Evolutionary conservation across 768 basidiomycete genomes (phyloP).

Genomic region (Mycena maculata): DNA sequence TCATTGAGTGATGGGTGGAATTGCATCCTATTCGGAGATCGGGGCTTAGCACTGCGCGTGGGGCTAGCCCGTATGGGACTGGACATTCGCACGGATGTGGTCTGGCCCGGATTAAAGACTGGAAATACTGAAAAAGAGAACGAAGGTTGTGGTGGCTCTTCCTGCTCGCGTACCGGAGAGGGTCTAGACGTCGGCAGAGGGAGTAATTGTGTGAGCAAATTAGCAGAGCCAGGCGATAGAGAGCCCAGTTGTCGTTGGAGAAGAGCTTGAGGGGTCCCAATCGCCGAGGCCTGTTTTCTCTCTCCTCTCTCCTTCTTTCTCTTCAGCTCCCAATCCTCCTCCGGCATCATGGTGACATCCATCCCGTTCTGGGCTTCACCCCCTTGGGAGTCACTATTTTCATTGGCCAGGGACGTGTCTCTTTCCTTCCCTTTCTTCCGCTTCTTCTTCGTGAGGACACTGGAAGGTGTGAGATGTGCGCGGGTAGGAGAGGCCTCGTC

Average conservation of each 20-base stretch:
- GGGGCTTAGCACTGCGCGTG: slow-evolving; percentile 34
- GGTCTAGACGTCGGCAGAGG: slow-evolving; percentile 39
- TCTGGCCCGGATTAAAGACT: slow-evolving; percentile 9
- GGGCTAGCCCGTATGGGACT: slow-evolving; percentile 30
- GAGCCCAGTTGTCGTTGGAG: slow-evolving; percentile 61
- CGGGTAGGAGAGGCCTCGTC: slow-evolving; percentile 18
- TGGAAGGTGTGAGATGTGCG: slow-evolving; percentile 17
- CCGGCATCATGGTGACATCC: not conserved
- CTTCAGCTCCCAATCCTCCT: slow-evolving; percentile 24
- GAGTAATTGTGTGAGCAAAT: slow-evolving; percentile 53
- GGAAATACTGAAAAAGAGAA: slow-evolving; percentile 28
- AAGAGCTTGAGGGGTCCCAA: slow-evolving; percentile 28
- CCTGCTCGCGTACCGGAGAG: slow-evolving; percentile 33
- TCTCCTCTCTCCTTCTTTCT: slow-evolving; percentile 21
- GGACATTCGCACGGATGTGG: slow-evolving; percentile 24
- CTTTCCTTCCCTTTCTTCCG: slow-evolving; percentile 22
- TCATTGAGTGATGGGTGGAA: slow-evolving; percentile 46
- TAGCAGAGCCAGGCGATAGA: slow-evolving; percentile 69
- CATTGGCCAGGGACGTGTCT: slow-evolving; percentile 3
- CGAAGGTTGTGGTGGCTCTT: slow-evolving; percentile 18
- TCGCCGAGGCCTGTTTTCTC: slow-evolving; percentile 37
- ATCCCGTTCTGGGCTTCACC: not conserved
- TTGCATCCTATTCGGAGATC: slow-evolving; percentile 50
- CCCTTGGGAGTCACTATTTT: slow-evolving; percentile 9
- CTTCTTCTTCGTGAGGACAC: slow-evolving; percentile 11